Evolutionary conservation across 768 basidiomycete species (phyloP).

Genomic region (Mycena galericulata): DNA sequence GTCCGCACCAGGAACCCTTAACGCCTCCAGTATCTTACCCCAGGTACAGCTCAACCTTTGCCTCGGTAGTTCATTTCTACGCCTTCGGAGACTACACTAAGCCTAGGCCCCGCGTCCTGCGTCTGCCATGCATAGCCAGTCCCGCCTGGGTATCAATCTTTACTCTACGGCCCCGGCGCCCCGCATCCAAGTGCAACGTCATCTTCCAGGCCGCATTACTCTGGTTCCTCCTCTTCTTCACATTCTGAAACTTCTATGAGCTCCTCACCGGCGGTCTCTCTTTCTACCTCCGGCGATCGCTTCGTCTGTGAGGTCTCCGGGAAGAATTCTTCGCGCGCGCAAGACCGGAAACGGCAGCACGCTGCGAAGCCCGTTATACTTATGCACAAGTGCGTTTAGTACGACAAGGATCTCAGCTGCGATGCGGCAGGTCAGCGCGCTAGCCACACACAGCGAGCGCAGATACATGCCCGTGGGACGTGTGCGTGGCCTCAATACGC

Average conservation of each 20-base stretch:
- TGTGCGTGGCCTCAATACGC: too few relatives aligned
- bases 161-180: conserved; percentile 57
- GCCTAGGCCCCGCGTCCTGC: conserved; percentile 41
- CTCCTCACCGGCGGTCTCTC: conserved; percentile 45
- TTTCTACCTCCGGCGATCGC: conserved; percentile 67
- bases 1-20: not conserved
- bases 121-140: conserved; percentile 37
- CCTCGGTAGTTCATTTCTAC: conserved; percentile 60
- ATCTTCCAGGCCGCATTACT: not conserved
- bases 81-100: conserved; percentile 57
- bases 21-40: conserved; percentile 21
- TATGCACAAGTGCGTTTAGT: conserved; percentile 77
- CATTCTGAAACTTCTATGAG: conserved; percentile 19
- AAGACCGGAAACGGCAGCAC: conserved; percentile 86
- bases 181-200: conserved; percentile 25
- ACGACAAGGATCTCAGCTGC: conserved; percentile 85
- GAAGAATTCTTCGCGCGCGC: conserved; percentile 83
- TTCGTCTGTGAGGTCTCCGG: conserved; percentile 81
- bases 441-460: too few relatives aligned
- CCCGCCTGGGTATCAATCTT: conserved; percentile 48
- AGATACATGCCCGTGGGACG: too few relatives aligned
- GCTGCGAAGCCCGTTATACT: conserved; percentile 70
- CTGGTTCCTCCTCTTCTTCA: conserved; percentile 1
- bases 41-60: conserved; percentile 25
- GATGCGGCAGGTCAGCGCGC: too few relatives aligned